phyloP scores from a whole-genome alignment of 1,284 basidiomycete species.

The Chalciporus sp. region DNA sequence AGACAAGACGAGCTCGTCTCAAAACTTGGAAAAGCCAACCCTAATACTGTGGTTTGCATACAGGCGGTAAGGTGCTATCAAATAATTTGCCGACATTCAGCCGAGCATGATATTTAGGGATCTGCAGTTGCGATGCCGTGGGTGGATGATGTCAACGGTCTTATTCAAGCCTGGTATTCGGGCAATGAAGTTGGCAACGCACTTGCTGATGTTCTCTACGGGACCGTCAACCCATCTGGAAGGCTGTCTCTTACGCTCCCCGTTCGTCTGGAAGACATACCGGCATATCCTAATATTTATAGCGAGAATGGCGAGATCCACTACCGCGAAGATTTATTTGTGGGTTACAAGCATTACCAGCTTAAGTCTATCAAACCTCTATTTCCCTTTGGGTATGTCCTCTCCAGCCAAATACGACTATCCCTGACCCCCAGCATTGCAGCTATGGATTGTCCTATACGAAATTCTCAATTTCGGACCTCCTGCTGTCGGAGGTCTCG shows the following conservation, averaged over 20 bases:
- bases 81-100: not conserved
- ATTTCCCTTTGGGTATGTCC: constrained; percentile 67
- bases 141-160: constrained; percentile 51
- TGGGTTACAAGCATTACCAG: constrained; percentile 75
- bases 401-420: not conserved
- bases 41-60: constrained; percentile 65
- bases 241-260: constrained; percentile 73
- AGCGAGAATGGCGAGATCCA: constrained; percentile 68
- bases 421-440: constrained; percentile 9
- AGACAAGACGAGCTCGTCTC: constrained; percentile 64
- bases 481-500: constrained; percentile 43
- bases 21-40: constrained; percentile 60
- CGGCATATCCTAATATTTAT: constrained; percentile 59
- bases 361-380: constrained; percentile 56
- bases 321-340: constrained; percentile 67
- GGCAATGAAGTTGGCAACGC: constrained; percentile 79
- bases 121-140: constrained; percentile 72
- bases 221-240: constrained; percentile 71
- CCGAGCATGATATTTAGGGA: constrained; percentile 41
- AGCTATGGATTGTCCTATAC: constrained; percentile 83
- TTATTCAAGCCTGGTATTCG: constrained; percentile 70
- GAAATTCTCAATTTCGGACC: constrained; percentile 61
- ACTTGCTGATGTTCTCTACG: constrained; percentile 73
- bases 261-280: constrained; percentile 62
- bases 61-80: constrained; percentile 54